Percentiles rank a stretch among this genome's conserved stretches.
Evolutionary conservation across 106 monocot species (phyloP).

Genomic region (Dactylorhiza incarnata): DNA sequence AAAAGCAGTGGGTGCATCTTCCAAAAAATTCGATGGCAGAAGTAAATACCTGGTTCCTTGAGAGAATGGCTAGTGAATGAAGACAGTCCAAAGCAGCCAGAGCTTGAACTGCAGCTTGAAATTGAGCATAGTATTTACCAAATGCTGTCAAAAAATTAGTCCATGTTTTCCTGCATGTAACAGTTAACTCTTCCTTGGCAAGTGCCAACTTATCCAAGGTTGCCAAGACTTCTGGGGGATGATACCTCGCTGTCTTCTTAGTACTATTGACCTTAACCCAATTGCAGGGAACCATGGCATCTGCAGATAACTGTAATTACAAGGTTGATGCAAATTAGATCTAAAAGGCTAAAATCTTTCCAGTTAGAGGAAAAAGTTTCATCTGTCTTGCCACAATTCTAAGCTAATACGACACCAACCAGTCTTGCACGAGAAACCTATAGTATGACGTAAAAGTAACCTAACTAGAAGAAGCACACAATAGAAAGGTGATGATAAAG

Average conservation of each 20-base stretch:
- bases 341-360: background rate
- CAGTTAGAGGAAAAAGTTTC: background rate
- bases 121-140: conserved; percentile 69
- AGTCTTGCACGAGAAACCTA: background rate
- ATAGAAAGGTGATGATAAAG: background rate
- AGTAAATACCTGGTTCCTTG: conserved; percentile 64
- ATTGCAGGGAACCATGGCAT: conserved; percentile 60
- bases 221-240: conserved; percentile 70
- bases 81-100: conserved; percentile 90
- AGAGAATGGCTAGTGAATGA: conserved; percentile 79
- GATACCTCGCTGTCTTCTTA: conserved; percentile 84
- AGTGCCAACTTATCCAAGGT: conserved; percentile 64
- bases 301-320: conserved; percentile 47
- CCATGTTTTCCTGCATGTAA: conserved; percentile 70
- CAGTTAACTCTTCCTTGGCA: conserved; percentile 73
- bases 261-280: conserved; percentile 92
- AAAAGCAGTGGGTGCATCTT: background rate
- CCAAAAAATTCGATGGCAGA: background rate
- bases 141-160: conserved; percentile 50
- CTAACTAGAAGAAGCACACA: background rate
- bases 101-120: conserved; percentile 87
- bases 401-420: background rate
- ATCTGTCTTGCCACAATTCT: background rate
- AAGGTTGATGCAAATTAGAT: background rate
- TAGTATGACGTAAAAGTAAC: background rate